These are phyloP conservation scores for Trichoderma sp. DNA, from an alignment of 2,329 filamentous ascomycete genomes.

Conservation along the genomic window DNA sequence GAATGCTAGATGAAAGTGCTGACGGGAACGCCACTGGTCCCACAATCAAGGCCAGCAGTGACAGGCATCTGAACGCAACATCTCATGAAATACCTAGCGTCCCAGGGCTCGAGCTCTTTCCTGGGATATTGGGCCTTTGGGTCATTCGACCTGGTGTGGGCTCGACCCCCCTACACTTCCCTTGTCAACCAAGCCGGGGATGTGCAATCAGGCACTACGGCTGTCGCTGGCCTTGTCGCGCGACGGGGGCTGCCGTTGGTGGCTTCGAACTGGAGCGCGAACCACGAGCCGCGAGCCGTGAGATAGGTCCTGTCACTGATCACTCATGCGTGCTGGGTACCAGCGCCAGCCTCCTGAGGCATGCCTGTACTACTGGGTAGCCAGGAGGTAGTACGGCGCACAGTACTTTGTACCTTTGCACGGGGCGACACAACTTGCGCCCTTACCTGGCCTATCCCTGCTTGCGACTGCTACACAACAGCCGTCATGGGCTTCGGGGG, in stretches of 20 bases:
- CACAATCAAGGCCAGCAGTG: slow-evolving; percentile 17
- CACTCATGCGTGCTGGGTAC: neutral
- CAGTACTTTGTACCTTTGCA: neutral
- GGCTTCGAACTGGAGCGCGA: slow-evolving; percentile 21
- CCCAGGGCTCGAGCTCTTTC: slow-evolving; percentile 18
- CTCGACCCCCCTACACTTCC: neutral
- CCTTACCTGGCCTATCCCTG: slow-evolving; percentile 12
- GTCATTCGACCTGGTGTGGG: slow-evolving; percentile 14
- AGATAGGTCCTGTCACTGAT: neutral
- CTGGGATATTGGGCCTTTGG: slow-evolving; percentile 22
- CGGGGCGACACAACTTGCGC: neutral
- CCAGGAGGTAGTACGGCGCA: neutral
- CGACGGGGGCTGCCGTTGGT: slow-evolving; percentile 15
- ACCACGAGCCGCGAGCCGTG: slow-evolving; percentile 26
- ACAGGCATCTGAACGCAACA: slow-evolving; percentile 24
- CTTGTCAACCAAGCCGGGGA: slow-evolving; percentile 12
- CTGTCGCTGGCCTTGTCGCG: slow-evolving; percentile 27
- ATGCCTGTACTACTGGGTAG: too few relatives aligned
- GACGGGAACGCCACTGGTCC: slow-evolving; percentile 13
- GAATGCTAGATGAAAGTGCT: slow-evolving; percentile 23
- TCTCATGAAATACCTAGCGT: slow-evolving; percentile 10
- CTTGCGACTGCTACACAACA: slow-evolving; percentile 12
- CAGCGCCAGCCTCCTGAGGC: neutral
- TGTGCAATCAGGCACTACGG: slow-evolving; percentile 26
- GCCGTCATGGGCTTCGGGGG: slow-evolving; percentile 25